Percentiles rank a stretch among this genome's conserved stretches.
Conservation (phyloP, 1,139 yeast species). For the Zygosaccharomyces sapae region DNA sequence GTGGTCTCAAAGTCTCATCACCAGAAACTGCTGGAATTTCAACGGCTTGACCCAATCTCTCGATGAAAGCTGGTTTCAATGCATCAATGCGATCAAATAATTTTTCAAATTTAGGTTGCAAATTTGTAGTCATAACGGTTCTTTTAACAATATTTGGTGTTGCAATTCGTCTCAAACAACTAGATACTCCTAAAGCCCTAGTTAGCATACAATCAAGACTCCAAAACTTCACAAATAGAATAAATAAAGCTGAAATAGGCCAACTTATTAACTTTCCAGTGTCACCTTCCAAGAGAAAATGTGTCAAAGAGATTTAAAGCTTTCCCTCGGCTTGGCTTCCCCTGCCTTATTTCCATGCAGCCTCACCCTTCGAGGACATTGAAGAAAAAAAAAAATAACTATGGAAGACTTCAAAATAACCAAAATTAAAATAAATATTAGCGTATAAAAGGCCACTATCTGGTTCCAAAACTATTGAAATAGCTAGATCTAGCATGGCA, state of each 20-base stretch:
- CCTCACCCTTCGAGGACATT: not conserved
- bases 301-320: not conserved
- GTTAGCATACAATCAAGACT: not conserved
- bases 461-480: not conserved
- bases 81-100: conserved; percentile 60
- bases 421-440: not conserved
- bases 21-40: conserved; percentile 93
- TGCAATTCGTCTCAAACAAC: not conserved
- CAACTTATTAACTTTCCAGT: not conserved
- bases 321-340: not conserved
- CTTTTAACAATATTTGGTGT: not conserved
- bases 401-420: not conserved
- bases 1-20: conserved; percentile 80
- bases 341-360: not conserved
- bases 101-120: conserved; percentile 24
- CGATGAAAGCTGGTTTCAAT: conserved; percentile 63
- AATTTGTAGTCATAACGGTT: conserved; percentile 19
- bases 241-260: not conserved
- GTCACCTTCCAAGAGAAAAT: not conserved
- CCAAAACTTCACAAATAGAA: not conserved
- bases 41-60: conserved; percentile 72
- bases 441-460: not conserved
- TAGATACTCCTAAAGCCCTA: not conserved
- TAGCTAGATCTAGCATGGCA: not conserved
- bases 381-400: not conserved